Evolutionary conservation across 306 rosid species (phyloP), one percentile per base, ranked within the genome.

Genomic region (Trifolium subterraneum): DNA sequence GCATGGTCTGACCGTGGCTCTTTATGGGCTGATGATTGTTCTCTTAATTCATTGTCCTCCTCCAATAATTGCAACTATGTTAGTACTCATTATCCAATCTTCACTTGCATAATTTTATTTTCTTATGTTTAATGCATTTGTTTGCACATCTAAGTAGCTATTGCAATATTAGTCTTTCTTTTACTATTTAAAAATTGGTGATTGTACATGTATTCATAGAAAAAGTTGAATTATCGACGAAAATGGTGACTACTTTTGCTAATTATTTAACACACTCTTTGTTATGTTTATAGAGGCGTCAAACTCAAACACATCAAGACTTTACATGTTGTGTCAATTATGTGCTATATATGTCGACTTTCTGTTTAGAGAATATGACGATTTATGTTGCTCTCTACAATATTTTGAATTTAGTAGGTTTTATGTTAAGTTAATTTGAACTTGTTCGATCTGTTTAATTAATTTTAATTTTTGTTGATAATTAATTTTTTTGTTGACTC

Each of bases 1-100:
- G 93, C 97, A 56, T 92, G 97, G 97, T 92, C 93, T 48, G 79
- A 86, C 68, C 91, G 96, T 11, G 91, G 97, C 0, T 77, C 96
- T 78, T 87, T 79, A 1, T 87, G 90, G 92, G 92, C 92, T 12
- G 75, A 87, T 23, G 90, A 81, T 6, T 82, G 38, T 69, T 86
- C 92, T 79, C 82, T 77, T 36, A 36, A 36, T 74, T 82, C 90
- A 56, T 18, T 75, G 64, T 39, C 86, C 6, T 33, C 84, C 4
- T 15, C 55, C 54, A 77, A 52, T 47, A 85, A 77, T 82, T 81
- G 64, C 65, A 64, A 70, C 72, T 87, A 88, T 82, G 97, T 90
- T 41, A 87, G 93, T 90, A 72, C 39, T 19, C 51, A 55, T 76
- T 42, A 7, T 18, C 22, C 39, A 19, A 19, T 68, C 67, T 31